Evolutionary conservation across 768 basidiomycete genomes (phyloP), one percentile per base, ranked within the genome.

Genomic region (Russula sp.): DNA sequence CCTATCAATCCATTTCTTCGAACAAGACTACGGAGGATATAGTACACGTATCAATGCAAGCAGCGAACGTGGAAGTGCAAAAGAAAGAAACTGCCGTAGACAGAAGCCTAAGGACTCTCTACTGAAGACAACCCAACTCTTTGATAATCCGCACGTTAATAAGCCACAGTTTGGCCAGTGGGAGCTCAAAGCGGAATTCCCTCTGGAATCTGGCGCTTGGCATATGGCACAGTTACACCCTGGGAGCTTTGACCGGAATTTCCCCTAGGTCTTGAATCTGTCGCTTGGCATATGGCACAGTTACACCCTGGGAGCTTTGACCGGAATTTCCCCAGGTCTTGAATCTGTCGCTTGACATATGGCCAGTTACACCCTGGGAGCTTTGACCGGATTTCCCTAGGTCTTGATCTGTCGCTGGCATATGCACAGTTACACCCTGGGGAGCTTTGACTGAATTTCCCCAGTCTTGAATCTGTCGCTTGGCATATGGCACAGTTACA

Each of bases 401-500:
- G n/a, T n/a, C n/a, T n/a, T n/a, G n/a, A 51, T 51, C 50, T 51
- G 24, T 2, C 54, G 10, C 10, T 34, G 28, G 5, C 28, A 24
- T 28, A 49, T 14, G 38, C 38, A 6, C 38, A 40, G 13, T 40
- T 40, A 0, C 4, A 36, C 36, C 57, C 48, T 2, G 5, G 64
- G 59, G n/a, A 0, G 72, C 57, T 62, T 57, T 69, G 3, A 69
- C 63, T 1, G 73, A n/a, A n/a, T 30, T 59, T 44, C 67, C 72
- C 71, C 16, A n/a, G n/a, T n/a, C n/a, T n/a, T n/a, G n/a, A n/a
- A n/a, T n/a, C 22, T 59, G 46, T 2, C 58, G 60, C 16, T 38
- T 50, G 44, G 1, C 6, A 14, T 76, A 78, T 1, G 55, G 65
- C 44, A 67, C 72, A 38, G 79, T 70, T 3, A 61, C 50, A 20